These are phyloP conservation scores for Saccharomyces pastorianus DNA, from an alignment of 1,139 yeast species.

Conservation along the genomic window DNA sequence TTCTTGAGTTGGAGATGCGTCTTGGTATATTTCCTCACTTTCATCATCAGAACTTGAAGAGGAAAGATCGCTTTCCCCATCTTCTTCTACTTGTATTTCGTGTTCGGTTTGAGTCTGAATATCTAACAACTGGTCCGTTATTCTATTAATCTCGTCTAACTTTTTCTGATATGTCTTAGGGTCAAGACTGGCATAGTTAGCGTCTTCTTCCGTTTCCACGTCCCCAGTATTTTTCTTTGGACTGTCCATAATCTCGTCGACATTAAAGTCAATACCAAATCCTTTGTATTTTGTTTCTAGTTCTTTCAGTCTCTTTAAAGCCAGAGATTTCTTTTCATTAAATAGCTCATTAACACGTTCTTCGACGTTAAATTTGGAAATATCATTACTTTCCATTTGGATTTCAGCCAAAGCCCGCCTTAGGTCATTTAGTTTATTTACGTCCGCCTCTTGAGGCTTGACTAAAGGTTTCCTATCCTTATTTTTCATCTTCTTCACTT, in stretches of 20 bases:
- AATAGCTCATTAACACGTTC: conserved; percentile 46
- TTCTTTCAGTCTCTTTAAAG: conserved; percentile 59
- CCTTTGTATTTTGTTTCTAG: conserved; percentile 54
- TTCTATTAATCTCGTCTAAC: conserved; percentile 40
- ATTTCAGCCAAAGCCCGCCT: conserved; percentile 51
- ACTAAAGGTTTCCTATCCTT: conserved; percentile 1
- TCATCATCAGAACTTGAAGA: conserved; percentile 11
- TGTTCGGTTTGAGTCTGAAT: conserved; percentile 10
- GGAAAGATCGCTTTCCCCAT: conserved; percentile 5
- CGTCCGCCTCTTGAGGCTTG: conserved; percentile 27
- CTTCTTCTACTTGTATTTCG: not conserved
- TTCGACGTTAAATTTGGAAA: conserved; percentile 53
- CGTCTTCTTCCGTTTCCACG: conserved; percentile 2
- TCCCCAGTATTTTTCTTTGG: conserved; percentile 8
- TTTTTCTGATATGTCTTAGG: conserved; percentile 39
- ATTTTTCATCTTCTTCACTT: conserved; percentile 3
- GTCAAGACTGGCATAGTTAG: conserved; percentile 30
- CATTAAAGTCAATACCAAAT: conserved; percentile 48
- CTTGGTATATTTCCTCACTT: conserved; percentile 2
- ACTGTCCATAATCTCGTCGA: conserved; percentile 10
- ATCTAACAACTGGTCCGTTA: conserved; percentile 34
- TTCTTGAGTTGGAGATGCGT: conserved; percentile 1
- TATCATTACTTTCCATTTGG: conserved; percentile 67
- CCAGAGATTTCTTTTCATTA: conserved; percentile 50
- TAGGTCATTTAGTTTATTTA: conserved; percentile 41